Base-by-base conservation (phyloP, 1,139 yeast species). In the Blastobotrys buckinghamii region DNA sequence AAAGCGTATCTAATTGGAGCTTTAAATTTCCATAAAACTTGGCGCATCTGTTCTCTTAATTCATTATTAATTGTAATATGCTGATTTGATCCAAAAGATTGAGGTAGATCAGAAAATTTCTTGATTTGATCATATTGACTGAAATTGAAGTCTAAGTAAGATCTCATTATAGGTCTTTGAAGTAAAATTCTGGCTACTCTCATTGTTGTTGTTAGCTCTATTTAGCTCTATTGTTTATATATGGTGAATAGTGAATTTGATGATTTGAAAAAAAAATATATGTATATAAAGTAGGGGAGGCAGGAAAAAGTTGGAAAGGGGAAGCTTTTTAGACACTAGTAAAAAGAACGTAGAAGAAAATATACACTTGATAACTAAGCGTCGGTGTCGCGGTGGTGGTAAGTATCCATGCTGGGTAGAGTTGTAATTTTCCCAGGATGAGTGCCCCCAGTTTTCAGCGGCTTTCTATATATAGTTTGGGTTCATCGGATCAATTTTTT, bases 1-100 rank as follows among this genome's bases (percentile, higher is more conserved):
- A 90, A 83, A 0, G 92, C 83, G 57, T 76, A 84, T 49, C 78
- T 70, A 20, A 86, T 77, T 0, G 92, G 89, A 0, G 89, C 84
- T 44, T 77, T 68, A 63, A 87, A 86, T 39, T 75, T 69, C 63
- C 77, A 66, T 20, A 82, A 63, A 3, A 85, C 74, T 1, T 72
- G 66, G 20, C 74, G 67, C 39, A 86, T 69, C 16, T 75, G 72
- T n/a, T 66, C 68, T 39, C 77, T 67, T 53, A 75, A 61, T 17
- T 71, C 74, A 29, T 67, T 63, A 43, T 74, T 77, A 7, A 78
- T 70, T 6, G 70, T 64, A 6, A 81, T 66, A 44, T 75, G 72
- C 60, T 84, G 92, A 65, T 84, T 84, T 15, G 64, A 63, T 1
- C 82, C 84, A 59, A 74, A 80, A 50, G 71, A 69, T 42, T 72